These are phyloP conservation scores for Erythrophleum fordii DNA, from an alignment of 306 rosid genomes.

Conservation along the genomic window DNA sequence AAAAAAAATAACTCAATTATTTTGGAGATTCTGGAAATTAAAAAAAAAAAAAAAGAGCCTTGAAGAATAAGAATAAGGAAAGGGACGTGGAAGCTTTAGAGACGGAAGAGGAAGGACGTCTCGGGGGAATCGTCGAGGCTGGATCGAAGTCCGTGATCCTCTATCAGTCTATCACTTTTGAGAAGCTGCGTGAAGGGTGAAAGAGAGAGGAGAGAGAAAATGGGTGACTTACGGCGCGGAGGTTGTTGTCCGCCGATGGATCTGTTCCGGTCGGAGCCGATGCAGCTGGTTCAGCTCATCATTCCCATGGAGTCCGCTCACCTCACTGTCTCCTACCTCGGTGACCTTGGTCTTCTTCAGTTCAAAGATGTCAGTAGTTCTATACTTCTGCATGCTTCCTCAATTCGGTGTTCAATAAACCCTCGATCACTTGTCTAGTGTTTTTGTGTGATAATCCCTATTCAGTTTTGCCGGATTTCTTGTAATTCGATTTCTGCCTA, in stretches of 20 bases:
- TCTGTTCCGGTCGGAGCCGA: conserved; percentile 97
- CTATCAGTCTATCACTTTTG: conserved; percentile 21
- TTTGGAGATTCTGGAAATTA: not conserved
- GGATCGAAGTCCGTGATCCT: conserved; percentile 44
- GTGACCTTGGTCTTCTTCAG: conserved; percentile 94
- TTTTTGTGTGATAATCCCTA: not conserved
- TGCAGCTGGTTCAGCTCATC: conserved; percentile 98
- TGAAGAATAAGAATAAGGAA: conserved; percentile 10
- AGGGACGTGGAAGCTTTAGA: conserved; percentile 30
- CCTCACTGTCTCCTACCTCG: conserved; percentile 85
- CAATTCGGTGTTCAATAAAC: conserved; percentile 29
- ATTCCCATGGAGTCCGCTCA: conserved; percentile 96
- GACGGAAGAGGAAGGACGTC: conserved; percentile 29
- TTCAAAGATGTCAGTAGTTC: conserved; percentile 72
- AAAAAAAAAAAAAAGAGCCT: not conserved
- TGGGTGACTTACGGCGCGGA: conserved; percentile 64
- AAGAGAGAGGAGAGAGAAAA: conserved; percentile 41
- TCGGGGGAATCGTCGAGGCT: conserved; percentile 31
- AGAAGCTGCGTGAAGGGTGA: not conserved
- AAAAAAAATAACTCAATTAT: no score
- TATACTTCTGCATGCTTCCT: not conserved
- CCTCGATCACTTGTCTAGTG: conserved; percentile 22
- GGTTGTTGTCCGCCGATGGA: conserved; percentile 97
- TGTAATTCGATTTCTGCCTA: conserved; percentile 19
- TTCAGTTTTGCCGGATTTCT: not conserved